phyloP scores from a whole-genome alignment of 2,329 filamentous ascomycete genomes.

The Ascochyta clinopodiicola region DNA sequence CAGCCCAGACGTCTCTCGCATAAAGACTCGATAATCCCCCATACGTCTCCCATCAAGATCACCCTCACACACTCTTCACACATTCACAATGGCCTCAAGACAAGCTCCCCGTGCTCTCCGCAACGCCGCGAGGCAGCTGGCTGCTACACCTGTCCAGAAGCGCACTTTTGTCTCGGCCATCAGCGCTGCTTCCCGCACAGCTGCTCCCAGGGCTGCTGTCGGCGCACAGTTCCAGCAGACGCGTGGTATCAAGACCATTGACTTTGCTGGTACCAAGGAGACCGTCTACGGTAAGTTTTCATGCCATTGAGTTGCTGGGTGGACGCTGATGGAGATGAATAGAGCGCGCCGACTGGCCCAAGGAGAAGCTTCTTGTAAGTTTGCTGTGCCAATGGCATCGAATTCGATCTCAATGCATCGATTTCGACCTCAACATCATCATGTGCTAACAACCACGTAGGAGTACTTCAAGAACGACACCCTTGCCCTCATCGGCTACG shows the following conservation, averaged over 20 bases:
- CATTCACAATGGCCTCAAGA: constrained; percentile 76
- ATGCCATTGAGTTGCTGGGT: constrained; percentile 15
- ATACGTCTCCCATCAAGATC: constrained; percentile 36
- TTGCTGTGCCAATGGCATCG: constrained; percentile 34
- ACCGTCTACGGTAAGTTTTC: constrained; percentile 79
- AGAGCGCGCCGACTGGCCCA: constrained; percentile 99
- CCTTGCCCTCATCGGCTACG: constrained; percentile 98
- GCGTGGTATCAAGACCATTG: constrained; percentile 96
- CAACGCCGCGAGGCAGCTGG: constrained; percentile 63
- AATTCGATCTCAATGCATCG: constrained; percentile 17
- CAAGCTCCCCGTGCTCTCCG: constrained; percentile 70
- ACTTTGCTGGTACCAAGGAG: constrained; percentile 96
- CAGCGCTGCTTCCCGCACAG: constrained; percentile 57
- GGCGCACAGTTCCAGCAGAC: constrained; percentile 67
- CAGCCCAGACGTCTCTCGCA: constrained; percentile 16
- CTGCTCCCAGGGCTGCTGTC: constrained; percentile 55
- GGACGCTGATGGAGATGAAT: constrained; percentile 32
- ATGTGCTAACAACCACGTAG: constrained; percentile 56
- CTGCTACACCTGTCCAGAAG: constrained; percentile 57
- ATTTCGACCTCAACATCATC: constrained; percentile 12
- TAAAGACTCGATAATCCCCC: constrained; percentile 39
- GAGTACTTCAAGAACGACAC: constrained; percentile 99
- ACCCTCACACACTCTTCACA: constrained; percentile 45
- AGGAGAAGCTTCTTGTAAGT: constrained; percentile 94
- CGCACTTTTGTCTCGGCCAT: constrained; percentile 66